Base-by-base conservation (phyloP, 2,329 filamentous ascomycete species). In the Phaeophleospora eucalypticola region DNA sequence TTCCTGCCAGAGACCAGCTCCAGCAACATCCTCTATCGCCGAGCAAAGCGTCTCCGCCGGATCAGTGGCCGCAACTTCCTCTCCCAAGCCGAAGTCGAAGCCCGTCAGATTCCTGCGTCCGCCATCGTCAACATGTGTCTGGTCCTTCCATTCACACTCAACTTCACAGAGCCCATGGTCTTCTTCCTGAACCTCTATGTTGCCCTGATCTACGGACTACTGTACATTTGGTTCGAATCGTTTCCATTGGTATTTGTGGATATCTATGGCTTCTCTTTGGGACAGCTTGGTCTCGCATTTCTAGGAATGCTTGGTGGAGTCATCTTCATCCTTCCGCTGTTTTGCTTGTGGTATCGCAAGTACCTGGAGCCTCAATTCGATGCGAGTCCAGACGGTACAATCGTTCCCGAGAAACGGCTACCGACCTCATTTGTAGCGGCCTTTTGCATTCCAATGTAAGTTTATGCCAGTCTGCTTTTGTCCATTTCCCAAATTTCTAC, bases 211-310 rank as follows among this genome's bases (percentile, higher is more conserved):
- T 71, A 71, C 54, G 68, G 65, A 3, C 51, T 71, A 3, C 59
- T 71, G 6, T 73, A 72, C 56, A 65, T 69, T 52, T 74, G 68
- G 65, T 73, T 74, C 56, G 71, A 74, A 51, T 65, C 62, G 6
- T 72, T 74, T 53, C 61, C 66, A 14, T 65, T 71, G 41, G 69
- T 71, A 15, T 74, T 71, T 51, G 51, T 55, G 24, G 65, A 60
- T 0, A 68, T 71, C 20, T 71, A 72, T 54, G 53, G 58, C 20
- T 72, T 72, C 58, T 61, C 57, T 27, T 58, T 70, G 1, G 65
- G 66, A 16, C 29, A 61, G 7, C 53, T 63, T 49, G 69, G 70
- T 29, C 57, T 71, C 2, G 62, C 65, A 14, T 72, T 65, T 47
- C 46, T 71, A 9, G 69, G 68, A 10, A 68, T 72, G 50, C 46